These are phyloP conservation scores for Tolypocladium paradoxum DNA, from an alignment of 2,329 filamentous ascomycete genomes.

Conservation along the genomic window DNA sequence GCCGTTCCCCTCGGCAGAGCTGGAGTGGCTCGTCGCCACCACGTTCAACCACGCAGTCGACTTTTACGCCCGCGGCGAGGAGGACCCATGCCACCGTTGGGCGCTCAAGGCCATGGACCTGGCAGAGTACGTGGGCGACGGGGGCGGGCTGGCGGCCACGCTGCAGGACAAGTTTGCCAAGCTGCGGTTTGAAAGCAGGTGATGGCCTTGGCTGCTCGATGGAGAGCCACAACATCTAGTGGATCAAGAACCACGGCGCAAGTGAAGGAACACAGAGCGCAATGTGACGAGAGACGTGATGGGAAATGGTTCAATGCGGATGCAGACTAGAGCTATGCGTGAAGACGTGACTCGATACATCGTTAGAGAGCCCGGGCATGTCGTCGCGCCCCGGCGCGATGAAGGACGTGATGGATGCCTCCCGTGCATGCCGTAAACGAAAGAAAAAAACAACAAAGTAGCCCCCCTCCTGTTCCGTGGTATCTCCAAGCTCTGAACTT, in stretches of 20 bases:
- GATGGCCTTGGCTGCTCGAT: background rate
- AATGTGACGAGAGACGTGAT: too few species aligned
- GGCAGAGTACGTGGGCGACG: constrained; percentile 47
- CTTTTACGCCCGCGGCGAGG: constrained; percentile 44
- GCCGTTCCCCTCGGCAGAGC: constrained; percentile 53
- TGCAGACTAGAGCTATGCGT: background rate
- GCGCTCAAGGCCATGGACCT: constrained; percentile 50
- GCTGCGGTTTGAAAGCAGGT: constrained; percentile 17
- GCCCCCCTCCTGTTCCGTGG: constrained; percentile 3
- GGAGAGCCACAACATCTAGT: background rate
- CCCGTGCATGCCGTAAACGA: background rate
- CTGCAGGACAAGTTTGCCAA: constrained; percentile 34
- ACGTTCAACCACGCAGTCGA: constrained; percentile 64
- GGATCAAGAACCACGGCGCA: too few species aligned
- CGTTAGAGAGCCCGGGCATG: background rate
- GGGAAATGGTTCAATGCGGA: background rate
- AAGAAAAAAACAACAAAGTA: background rate
- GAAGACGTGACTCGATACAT: background rate
- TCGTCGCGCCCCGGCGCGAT: background rate
- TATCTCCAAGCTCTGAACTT: constrained; percentile 10
- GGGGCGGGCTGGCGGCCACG: constrained; percentile 30
- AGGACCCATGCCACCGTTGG: constrained; percentile 48
- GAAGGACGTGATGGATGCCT: background rate
- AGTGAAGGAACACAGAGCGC: too few species aligned
- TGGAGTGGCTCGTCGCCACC: constrained; percentile 65